Evolutionary conservation across 305 asterid genomes (phyloP), one percentile per base, ranked within the genome.

Genomic region (Caryopteris hybrid): DNA sequence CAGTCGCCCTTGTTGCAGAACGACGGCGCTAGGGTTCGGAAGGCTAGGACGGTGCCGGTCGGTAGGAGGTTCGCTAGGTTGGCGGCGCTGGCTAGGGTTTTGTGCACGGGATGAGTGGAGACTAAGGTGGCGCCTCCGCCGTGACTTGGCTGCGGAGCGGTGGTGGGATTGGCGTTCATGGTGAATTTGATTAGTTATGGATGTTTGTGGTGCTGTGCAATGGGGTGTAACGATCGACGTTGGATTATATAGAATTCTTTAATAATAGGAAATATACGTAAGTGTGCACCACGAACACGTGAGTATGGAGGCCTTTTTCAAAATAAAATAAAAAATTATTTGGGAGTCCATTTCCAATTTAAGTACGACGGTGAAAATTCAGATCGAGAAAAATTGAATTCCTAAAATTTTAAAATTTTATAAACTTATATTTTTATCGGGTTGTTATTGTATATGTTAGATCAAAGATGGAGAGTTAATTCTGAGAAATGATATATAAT

Each of bases 11-110:
- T 78, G 81, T 82, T 84, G 34, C 92, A 74, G 41, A 88, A 88
- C 2, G 87, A 73, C 0, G 92, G 88, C 0, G 73, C 69, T 0
- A 88, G 82, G 55, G 90, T 79, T 11, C 72, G 82, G 58, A 85
- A 86, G 38, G 84, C 86, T 1, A 85, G 79, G 48, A 84, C 92
- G 0, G 90, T 85, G 46, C 95, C 86, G 0, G 88, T 88, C 1
- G 95, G 90, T 0, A 85, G 81, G 76, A 88, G 95, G 82, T 84
- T 80, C 4, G 90, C 84, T 25, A 88, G 78, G 82, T 84, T 88
- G 31, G 84, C 89, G 3, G 88, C 85, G 31, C 79, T 69, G 6
- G 84, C 83, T 61, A 88, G 36, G 78, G 90, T 78, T 70, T 72
- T 84, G 76, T 82, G 82, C 1, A 76, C 72, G 0, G 79, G 73